These are phyloP conservation scores for Thelonectria rubi DNA, from an alignment of 2,329 filamentous ascomycete genomes.

Conservation along the genomic window DNA sequence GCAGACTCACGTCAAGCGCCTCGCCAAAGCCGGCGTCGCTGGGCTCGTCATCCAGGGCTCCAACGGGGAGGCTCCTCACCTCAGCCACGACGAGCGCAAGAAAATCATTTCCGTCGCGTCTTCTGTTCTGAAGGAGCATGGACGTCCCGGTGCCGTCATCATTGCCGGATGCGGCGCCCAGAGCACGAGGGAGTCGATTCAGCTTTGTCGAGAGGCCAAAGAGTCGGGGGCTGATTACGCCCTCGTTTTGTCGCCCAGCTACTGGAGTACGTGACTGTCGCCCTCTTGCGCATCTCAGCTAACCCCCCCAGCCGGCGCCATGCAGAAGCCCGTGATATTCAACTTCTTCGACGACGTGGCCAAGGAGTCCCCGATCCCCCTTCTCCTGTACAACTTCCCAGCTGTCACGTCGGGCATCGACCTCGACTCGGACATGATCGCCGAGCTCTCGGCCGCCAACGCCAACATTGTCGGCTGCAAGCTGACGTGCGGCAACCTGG, in stretches of 20 bases:
- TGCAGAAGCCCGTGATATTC: conserved; percentile 60
- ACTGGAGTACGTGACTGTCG: conserved; percentile 64
- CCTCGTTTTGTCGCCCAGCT: conserved; percentile 73
- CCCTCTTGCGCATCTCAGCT: conserved; percentile 45
- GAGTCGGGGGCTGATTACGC: conserved; percentile 72
- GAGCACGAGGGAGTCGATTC: conserved; percentile 73
- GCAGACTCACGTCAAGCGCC: conserved; percentile 62
- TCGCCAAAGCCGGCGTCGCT: conserved; percentile 70
- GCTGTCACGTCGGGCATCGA: conserved; percentile 67
- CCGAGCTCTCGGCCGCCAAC: conserved; percentile 12
- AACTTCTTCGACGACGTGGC: conserved; percentile 70
- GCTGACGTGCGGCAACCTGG: conserved; percentile 18
- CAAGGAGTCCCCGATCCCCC: conserved; percentile 63
- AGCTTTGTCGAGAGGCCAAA: conserved; percentile 70
- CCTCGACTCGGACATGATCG: conserved; percentile 65
- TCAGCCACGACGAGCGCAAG: conserved; percentile 71
- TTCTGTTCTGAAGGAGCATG: conserved; percentile 65
- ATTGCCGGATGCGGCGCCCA: conserved; percentile 76
- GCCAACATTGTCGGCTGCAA: conserved; percentile 26
- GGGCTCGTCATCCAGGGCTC: conserved; percentile 77
- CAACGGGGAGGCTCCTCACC: conserved; percentile 78
- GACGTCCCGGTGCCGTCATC: conserved; percentile 65
- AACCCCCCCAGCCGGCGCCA: conserved; percentile 23
- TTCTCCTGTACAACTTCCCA: conserved; percentile 73
- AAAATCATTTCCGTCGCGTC: conserved; percentile 69